Percentiles rank a stretch among this genome's conserved stretches.
These are phyloP conservation scores for Aspergillus spinulosporus DNA, from an alignment of 2,329 filamentous ascomycete genomes.

Conservation along the genomic window DNA sequence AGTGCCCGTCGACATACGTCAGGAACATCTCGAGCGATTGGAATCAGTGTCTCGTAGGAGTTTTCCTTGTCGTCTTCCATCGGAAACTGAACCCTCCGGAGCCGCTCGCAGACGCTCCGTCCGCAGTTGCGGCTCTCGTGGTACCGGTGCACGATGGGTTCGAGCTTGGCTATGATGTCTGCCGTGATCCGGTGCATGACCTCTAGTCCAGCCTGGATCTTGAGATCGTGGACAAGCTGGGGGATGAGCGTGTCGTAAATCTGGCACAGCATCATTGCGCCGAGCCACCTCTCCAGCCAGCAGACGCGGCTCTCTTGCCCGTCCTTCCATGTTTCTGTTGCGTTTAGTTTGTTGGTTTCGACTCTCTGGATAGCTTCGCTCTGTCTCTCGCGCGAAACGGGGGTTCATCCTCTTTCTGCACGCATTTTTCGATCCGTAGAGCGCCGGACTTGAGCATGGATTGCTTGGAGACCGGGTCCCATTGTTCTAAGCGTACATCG, in stretches of 20 bases:
- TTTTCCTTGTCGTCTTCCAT: not conserved
- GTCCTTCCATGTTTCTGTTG: conserved; percentile 1
- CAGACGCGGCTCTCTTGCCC: conserved; percentile 24
- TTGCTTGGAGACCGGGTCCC: conserved; percentile 42
- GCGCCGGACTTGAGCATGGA: conserved; percentile 41
- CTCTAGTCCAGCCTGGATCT: conserved; percentile 33
- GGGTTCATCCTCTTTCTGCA: conserved; percentile 17
- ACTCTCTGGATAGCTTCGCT: conserved; percentile 23
- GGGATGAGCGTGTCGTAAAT: conserved; percentile 15
- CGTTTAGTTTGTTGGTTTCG: conserved; percentile 2
- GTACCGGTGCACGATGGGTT: conserved; percentile 29
- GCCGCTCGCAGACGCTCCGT: conserved; percentile 18
- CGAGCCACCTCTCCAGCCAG: conserved; percentile 36
- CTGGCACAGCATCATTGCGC: conserved; percentile 25
- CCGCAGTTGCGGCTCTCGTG: conserved; percentile 29
- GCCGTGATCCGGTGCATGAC: conserved; percentile 30
- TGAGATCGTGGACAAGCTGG: conserved; percentile 24
- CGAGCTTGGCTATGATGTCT: conserved; percentile 22
- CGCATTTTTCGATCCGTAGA: conserved; percentile 35
- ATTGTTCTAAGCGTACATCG: conserved; percentile 23
- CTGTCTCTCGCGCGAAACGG: conserved; percentile 28
- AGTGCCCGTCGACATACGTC: conserved; percentile 31
- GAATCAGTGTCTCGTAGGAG: conserved; percentile 28
- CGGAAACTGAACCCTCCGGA: conserved; percentile 33
- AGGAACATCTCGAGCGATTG: conserved; percentile 37